Base-by-base conservation (phyloP, 1,284 basidiomycete genomes). In the Cutaneotrichosporon sp. region DNA sequence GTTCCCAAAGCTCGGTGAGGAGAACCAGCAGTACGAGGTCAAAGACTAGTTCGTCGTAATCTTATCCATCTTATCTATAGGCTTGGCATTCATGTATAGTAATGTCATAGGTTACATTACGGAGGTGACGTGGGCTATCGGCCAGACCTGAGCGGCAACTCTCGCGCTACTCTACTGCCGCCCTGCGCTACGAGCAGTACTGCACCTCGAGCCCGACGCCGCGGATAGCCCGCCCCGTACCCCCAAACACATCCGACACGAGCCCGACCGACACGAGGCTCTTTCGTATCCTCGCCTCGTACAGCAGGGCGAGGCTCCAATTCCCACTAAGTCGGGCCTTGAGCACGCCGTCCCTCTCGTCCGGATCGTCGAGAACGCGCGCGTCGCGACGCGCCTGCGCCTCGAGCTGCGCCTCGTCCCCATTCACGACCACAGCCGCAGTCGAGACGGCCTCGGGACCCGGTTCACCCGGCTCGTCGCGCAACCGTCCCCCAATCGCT, bases 271-370 rank as follows among this genome's bases (percentile, higher is more conserved):
- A 91, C 69, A 98, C 88, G 18, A 98, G 84, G 81, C 94, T 89
- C 72, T 92, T 92, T 52, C 89, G 86, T 72, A 97, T 81, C n/a
- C 92, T 86, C 8, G 93, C 91, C 82, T 97, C 93, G 91, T 95
- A 98, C 75, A 97, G 86, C 38, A 98, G 78, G 6, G 94, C 90
- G 34, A 97, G 84, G 69, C 92, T 89, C 69, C 91, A 90, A 66
- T 89, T 91, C 0, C 93, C 95, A 0, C 92, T 93, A 22, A 92
- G 85, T 60, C 91, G 86, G 5, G 91, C 89, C 82, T 97, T 97
- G 58, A 98, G 84, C 0, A 97, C 91, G 6, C 94, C 93, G 65
- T 81, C 79, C 11, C 80, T 66, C 31, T 80, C 76, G 14, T 69
- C 62, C 22, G 65, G 51, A 18, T 53, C 55, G 5, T 13, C 55